phyloP scores from a whole-genome alignment of 2,329 filamentous ascomycete species.

The Didymella sp. region DNA sequence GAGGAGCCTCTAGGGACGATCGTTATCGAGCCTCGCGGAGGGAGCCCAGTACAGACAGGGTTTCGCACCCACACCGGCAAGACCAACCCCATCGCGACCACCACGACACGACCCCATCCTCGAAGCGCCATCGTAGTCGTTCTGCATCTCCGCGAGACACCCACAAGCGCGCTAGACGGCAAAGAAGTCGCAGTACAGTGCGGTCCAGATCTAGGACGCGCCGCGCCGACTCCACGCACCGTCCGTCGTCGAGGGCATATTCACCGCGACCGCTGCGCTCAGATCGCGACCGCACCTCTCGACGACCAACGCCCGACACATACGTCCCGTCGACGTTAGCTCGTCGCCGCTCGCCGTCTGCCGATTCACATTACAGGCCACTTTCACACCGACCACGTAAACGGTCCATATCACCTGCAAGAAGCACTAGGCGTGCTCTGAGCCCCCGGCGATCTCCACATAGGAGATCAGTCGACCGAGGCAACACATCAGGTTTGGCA shows the following conservation, averaged over 20 bases:
- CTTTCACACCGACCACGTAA: slow-evolving; percentile 41
- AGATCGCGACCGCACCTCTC: slow-evolving; percentile 43
- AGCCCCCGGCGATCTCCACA: slow-evolving; percentile 42
- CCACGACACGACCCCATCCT: slow-evolving; percentile 47
- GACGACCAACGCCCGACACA: slow-evolving; percentile 47
- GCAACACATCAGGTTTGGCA: slow-evolving; percentile 33
- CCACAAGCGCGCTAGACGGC: slow-evolving; percentile 44
- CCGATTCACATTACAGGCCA: slow-evolving; percentile 48
- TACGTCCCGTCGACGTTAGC: slow-evolving; percentile 42
- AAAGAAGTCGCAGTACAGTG: slow-evolving; percentile 45
- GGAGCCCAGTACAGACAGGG: slow-evolving; percentile 47
- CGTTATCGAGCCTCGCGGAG: slow-evolving; percentile 47
- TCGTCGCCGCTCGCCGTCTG: slow-evolving; percentile 53
- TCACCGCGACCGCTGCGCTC: slow-evolving; percentile 43
- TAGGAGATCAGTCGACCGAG: slow-evolving; percentile 35
- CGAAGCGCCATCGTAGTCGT: slow-evolving; percentile 49
- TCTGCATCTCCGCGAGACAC: slow-evolving; percentile 47
- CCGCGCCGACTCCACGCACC: slow-evolving; percentile 40
- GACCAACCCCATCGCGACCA: slow-evolving; percentile 38
- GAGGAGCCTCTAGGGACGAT: slow-evolving; percentile 42
- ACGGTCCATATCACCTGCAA: slow-evolving; percentile 43
- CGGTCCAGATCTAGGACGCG: slow-evolving; percentile 46
- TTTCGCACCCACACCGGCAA: slow-evolving; percentile 43
- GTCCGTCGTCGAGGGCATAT: slow-evolving; percentile 36
- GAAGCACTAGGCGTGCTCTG: slow-evolving; percentile 39